phyloP scores from a whole-genome alignment of 2,329 filamentous ascomycete genomes.

The Ustulina deusta region DNA sequence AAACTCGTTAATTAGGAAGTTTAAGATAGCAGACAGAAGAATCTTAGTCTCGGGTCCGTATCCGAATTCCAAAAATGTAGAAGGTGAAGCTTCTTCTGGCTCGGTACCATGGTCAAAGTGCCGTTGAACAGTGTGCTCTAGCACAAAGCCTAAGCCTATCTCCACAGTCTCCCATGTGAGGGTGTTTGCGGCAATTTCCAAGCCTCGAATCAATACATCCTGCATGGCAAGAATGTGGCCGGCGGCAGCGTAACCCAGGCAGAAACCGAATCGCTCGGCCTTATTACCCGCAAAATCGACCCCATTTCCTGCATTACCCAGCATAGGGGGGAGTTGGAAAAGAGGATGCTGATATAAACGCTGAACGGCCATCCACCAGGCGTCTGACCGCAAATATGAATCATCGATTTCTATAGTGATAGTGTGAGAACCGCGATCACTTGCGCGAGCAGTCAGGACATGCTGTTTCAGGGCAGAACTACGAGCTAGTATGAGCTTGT shows the following conservation, averaged over 20 bases:
- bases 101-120: slow-evolving; percentile 46
- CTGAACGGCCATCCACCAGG: slow-evolving; percentile 69
- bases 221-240: slow-evolving; percentile 69
- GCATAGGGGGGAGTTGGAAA: slow-evolving; percentile 53
- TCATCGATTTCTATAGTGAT: slow-evolving; percentile 63
- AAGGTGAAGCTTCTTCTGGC: slow-evolving; percentile 33
- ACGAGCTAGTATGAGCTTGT: slow-evolving; percentile 67
- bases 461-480: slow-evolving; percentile 58
- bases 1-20: slow-evolving; percentile 71
- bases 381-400: slow-evolving; percentile 65
- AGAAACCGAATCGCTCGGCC: slow-evolving; percentile 63
- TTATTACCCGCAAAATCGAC: slow-evolving; percentile 55
- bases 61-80: slow-evolving; percentile 53
- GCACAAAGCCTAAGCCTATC: slow-evolving; percentile 67
- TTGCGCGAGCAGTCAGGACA: slow-evolving; percentile 50
- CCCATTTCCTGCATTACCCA: slow-evolving; percentile 49
- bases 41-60: slow-evolving; percentile 67
- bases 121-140: slow-evolving; percentile 57
- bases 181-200: slow-evolving; percentile 69
- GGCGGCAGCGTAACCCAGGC: slow-evolving; percentile 74
- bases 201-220: slow-evolving; percentile 67
- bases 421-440: slow-evolving; percentile 52
- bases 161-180: slow-evolving; percentile 74
- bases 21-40: slow-evolving; percentile 67
- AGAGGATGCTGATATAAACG: slow-evolving; percentile 68